Conservation (phyloP, 176 grass and related monocot species). For the Oropetium thomaeum region DNA sequence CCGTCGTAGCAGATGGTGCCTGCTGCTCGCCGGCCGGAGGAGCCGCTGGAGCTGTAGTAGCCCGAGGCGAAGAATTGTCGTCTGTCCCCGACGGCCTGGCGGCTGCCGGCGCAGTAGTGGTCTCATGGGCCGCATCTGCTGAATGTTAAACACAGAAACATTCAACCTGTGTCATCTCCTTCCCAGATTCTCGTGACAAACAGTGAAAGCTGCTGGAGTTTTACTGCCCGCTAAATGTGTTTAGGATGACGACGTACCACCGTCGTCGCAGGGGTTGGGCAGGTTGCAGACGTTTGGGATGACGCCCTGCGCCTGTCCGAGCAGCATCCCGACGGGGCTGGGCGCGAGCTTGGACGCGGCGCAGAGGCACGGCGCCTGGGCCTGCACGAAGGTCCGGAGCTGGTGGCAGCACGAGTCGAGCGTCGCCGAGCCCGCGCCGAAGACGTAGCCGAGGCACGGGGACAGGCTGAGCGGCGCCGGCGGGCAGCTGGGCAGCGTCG, state of each 20-base stretch:
- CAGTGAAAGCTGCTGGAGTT: neutral
- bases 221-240: neutral
- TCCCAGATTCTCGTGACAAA: neutral
- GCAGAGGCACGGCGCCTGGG: slow-evolving; percentile 76
- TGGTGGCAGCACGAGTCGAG: slow-evolving; percentile 60
- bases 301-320: slow-evolving; percentile 68
- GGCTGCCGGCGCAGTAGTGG: neutral
- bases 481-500: slow-evolving; percentile 36
- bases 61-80: neutral
- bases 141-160: neutral
- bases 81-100: neutral
- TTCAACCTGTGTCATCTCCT: neutral
- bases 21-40: slow-evolving; percentile 4
- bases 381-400: slow-evolving; percentile 42
- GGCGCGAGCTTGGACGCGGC: slow-evolving; percentile 45
- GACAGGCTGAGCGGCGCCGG: slow-evolving; percentile 50
- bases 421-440: slow-evolving; percentile 50
- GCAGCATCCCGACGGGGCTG: slow-evolving; percentile 40
- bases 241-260: slow-evolving; percentile 16
- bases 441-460: slow-evolving; percentile 66
- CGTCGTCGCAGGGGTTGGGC: slow-evolving; percentile 64
- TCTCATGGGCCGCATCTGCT: neutral
- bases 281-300: slow-evolving; percentile 84
- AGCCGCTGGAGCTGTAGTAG: neutral
- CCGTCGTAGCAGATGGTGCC: neutral